These are phyloP conservation scores for Gyrodon lividus DNA, from an alignment of 768 basidiomycete genomes.

Conservation along the genomic window DNA sequence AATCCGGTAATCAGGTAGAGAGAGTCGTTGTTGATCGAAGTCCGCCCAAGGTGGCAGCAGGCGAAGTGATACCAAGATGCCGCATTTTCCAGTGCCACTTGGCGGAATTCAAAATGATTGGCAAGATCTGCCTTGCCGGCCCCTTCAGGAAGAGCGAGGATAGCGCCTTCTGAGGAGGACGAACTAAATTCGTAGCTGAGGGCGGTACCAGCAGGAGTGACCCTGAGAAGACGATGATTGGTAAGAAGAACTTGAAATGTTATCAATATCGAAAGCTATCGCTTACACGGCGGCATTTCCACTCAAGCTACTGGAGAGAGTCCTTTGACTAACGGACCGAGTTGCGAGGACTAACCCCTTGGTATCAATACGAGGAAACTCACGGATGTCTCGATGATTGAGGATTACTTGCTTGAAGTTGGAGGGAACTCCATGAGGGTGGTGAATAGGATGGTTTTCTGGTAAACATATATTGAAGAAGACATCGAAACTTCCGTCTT, in stretches of 20 bases:
- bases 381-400: neutral
- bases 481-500: constrained; percentile 36
- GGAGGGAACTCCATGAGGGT: constrained; percentile 27
- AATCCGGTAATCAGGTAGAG: constrained; percentile 35
- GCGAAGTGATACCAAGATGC: constrained; percentile 33
- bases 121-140: constrained; percentile 26
- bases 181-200: constrained; percentile 15
- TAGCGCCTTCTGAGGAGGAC: constrained; percentile 28
- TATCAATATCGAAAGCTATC: neutral
- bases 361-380: neutral
- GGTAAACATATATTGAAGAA: constrained; percentile 40
- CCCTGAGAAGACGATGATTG: neutral
- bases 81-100: constrained; percentile 27
- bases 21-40: constrained; percentile 26
- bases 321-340: neutral
- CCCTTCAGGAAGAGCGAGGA: constrained; percentile 36
- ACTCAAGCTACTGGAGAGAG: neutral
- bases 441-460: constrained; percentile 30
- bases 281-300: neutral
- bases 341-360: neutral
- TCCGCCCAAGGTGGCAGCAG: constrained; percentile 24
- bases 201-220: neutral
- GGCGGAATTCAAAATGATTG: constrained; percentile 24
- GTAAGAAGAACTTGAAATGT: neutral
- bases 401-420: constrained; percentile 27